Evolutionary conservation across 768 basidiomycete species (phyloP).

Genomic region (Termitomyces sp.): DNA sequence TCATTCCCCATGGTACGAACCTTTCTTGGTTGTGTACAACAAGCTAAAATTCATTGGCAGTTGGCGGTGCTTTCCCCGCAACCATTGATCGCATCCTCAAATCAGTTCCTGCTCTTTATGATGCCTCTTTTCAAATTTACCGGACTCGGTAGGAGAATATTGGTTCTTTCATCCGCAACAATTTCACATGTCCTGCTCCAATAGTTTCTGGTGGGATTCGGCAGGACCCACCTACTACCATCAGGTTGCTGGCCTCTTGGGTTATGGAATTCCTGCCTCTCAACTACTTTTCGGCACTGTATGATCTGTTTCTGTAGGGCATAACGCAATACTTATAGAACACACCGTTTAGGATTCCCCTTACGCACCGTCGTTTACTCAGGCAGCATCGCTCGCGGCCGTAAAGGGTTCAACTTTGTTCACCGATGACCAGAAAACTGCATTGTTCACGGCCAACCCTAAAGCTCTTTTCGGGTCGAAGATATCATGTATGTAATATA

Average conservation of each 20-base stretch:
- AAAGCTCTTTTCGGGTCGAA: conserved; percentile 14
- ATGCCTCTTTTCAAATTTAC: conserved; percentile 27
- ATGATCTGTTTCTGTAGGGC: conserved; percentile 1
- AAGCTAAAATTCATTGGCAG: conserved; percentile 7
- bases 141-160: conserved; percentile 19
- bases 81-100: conserved; percentile 30
- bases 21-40: not conserved
- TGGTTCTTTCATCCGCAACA: not conserved
- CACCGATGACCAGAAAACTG: conserved; percentile 10
- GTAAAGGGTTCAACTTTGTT: conserved; percentile 11
- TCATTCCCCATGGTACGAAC: conserved; percentile 28
- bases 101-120: conserved; percentile 24
- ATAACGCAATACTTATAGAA: not conserved
- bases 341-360: conserved; percentile 22
- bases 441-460: conserved; percentile 16
- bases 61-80: conserved; percentile 29
- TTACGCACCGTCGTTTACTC: conserved; percentile 17
- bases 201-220: conserved; percentile 33
- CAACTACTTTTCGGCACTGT: conserved; percentile 32
- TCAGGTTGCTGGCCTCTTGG: conserved; percentile 27
- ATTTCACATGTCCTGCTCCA: not conserved
- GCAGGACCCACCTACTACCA: conserved; percentile 33
- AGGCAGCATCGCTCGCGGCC: conserved; percentile 16
- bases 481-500: conserved; percentile 10
- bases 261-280: conserved; percentile 24